Percentiles rank a stretch among this genome's conserved stretches.
These are phyloP conservation scores for Diaporthe sp. DNA, from an alignment of 2,329 filamentous ascomycete genomes.

Conservation along the genomic window DNA sequence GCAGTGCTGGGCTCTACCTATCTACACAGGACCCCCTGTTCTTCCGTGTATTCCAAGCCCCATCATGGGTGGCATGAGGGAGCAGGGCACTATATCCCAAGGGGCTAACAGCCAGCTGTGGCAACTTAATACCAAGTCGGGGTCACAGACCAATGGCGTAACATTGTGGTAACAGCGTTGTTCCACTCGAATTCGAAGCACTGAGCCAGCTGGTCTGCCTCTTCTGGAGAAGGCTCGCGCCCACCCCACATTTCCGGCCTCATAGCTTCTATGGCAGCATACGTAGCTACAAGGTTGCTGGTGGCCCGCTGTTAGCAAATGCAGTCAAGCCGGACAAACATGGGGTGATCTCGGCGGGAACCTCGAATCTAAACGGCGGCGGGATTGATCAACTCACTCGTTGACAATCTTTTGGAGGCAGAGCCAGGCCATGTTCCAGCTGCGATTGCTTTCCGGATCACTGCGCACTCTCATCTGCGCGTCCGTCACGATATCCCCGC, in stretches of 20 bases:
- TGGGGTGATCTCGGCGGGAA: background rate
- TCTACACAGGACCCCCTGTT: background rate
- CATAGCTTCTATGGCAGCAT: conserved; percentile 69
- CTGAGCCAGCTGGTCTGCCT: conserved; percentile 67
- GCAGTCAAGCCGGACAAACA: background rate
- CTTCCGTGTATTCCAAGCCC: background rate
- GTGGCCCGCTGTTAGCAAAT: background rate
- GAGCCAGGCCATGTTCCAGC: conserved; percentile 83
- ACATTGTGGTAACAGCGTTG: conserved; percentile 71
- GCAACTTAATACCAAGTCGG: conserved; percentile 63
- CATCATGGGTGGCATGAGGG: too few species aligned
- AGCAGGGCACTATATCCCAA: background rate
- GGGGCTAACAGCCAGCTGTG: background rate
- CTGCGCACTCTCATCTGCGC: conserved; percentile 71
- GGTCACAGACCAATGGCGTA: conserved; percentile 73
- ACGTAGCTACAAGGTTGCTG: conserved; percentile 69
- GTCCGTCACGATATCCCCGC: conserved; percentile 71
- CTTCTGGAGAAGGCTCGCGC: conserved; percentile 62
- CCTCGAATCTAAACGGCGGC: background rate
- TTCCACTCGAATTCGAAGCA: conserved; percentile 77
- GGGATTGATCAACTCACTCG: conserved; percentile 61
- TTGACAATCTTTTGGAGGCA: conserved; percentile 73
- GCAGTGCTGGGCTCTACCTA: background rate
- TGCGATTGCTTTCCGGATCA: conserved; percentile 74
- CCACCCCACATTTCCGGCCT: conserved; percentile 78